Conservation (phyloP, 305 asterid genomes). For the Fraxinus nigra region DNA sequence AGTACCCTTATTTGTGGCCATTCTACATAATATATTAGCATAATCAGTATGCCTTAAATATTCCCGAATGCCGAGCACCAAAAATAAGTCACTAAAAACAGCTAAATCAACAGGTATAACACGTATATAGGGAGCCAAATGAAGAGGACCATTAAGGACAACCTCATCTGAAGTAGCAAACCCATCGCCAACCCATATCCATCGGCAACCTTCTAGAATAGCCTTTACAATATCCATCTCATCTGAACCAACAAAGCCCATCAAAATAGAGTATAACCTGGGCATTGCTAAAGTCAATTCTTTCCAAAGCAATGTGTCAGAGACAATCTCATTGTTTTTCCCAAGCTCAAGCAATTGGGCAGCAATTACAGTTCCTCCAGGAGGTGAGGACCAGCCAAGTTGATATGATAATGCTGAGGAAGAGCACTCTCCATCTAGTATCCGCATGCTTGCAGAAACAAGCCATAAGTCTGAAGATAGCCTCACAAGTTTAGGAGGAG, state of each 20-base stretch:
- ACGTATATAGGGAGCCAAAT: slow-evolving; percentile 94
- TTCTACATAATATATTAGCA: slow-evolving; percentile 72
- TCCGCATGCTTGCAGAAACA: slow-evolving; percentile 97
- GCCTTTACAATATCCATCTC: slow-evolving; percentile 93
- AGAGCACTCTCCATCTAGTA: slow-evolving; percentile 93
- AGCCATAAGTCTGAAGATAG: slow-evolving; percentile 81
- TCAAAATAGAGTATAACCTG: slow-evolving; percentile 74
- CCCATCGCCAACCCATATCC: slow-evolving; percentile 99
- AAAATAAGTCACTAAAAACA: slow-evolving; percentile 78
- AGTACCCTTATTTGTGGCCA: slow-evolving; percentile 70
- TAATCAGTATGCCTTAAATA: slow-evolving; percentile 72
- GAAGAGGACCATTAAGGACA: slow-evolving; percentile 92
- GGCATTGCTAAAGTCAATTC: slow-evolving; percentile 96
- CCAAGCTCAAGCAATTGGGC: slow-evolving; percentile 99
- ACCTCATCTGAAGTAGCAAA: slow-evolving; percentile 89
- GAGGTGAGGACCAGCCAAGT: slow-evolving; percentile 94
- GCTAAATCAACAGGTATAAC: slow-evolving; percentile 92
- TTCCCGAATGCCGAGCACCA: slow-evolving; percentile 87
- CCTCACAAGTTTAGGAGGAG: slow-evolving; percentile 95
- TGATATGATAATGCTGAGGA: slow-evolving; percentile 76
- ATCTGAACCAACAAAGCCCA: slow-evolving; percentile 73
- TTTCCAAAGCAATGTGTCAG: slow-evolving; percentile 74
- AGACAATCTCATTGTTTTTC: slow-evolving; percentile 78
- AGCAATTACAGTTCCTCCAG: slow-evolving; percentile 92
- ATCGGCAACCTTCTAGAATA: slow-evolving; percentile 88